Percentiles rank a stretch among this genome's conserved stretches.
Evolutionary conservation across 108 stramenopile species (phyloP).

Genomic region (Fistulifera solaris): DNA sequence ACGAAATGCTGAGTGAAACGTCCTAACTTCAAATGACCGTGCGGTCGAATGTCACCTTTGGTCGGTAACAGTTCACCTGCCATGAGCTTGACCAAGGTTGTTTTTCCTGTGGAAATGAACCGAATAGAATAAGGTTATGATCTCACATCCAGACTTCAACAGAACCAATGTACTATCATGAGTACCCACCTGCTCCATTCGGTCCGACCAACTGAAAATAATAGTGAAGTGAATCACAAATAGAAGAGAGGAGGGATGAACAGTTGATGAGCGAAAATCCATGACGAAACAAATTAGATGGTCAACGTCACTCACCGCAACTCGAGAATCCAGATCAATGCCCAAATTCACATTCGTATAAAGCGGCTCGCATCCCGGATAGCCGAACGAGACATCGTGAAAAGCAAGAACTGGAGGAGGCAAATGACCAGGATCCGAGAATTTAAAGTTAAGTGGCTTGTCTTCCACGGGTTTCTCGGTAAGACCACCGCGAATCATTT

Average conservation of each 20-base stretch:
- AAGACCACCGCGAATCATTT: constrained; percentile 93
- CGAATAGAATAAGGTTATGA: background rate
- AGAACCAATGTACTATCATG: background rate
- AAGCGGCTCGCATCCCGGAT: constrained; percentile 89
- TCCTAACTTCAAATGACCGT: constrained; percentile 91
- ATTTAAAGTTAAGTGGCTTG: constrained; percentile 89
- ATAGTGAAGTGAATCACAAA: too few relatives aligned
- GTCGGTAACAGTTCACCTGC: constrained; percentile 85
- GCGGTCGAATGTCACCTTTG: constrained; percentile 90
- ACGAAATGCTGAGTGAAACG: constrained; percentile 99
- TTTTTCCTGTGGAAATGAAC: constrained; percentile 12
- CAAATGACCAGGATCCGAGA: constrained; percentile 89
- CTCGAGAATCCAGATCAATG: constrained; percentile 95
- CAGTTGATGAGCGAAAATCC: background rate
- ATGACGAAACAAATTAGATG: background rate
- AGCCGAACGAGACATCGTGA: constrained; percentile 89
- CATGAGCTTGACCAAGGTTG: constrained; percentile 93
- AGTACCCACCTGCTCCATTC: constrained; percentile 85
- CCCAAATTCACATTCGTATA: constrained; percentile 94
- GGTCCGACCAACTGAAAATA: constrained; percentile 92
- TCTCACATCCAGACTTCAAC: background rate
- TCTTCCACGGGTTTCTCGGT: constrained; percentile 95
- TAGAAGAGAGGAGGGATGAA: background rate
- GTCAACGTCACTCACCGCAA: too few relatives aligned
- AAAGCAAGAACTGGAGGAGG: constrained; percentile 98